Base-by-base conservation (phyloP, 2,329 filamentous ascomycete genomes). In the Trichoderma oligosporum region DNA sequence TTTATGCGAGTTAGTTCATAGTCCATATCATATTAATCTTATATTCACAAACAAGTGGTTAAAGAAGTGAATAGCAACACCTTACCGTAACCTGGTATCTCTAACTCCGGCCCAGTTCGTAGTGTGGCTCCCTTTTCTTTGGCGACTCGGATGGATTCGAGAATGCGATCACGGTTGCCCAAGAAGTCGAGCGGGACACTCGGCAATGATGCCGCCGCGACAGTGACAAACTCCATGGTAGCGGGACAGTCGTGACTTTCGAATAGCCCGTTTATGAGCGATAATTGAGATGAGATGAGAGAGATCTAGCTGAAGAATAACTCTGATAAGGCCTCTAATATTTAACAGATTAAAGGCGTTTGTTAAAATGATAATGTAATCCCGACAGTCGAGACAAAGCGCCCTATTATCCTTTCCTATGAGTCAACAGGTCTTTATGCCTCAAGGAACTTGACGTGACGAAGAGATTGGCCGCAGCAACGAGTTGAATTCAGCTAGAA, bases 101-200 rank as follows among this genome's bases (percentile, higher is more conserved):
- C 78, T 16, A 80, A 71, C 82, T 76, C 82, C 2, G 79, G 82
- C 3, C 82, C 82, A 2, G 81, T 78, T 51, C 85, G 77, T n/a
- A 88, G 70, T 8, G 76, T 80, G n/a, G 85, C 85, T 24, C 83
- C 82, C 3, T 76, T 75, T 45, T 73, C 74, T 69, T 88, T 88
- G 16, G 86, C 84, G 24, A 72, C 63, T 33, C 71, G 74, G 63
- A 88, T 84, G 56, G 81, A 84, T 67, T 86, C 76, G 16, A 85
- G 77, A 61, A 89, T 88, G 16, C 86, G 76, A 47, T 79, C 76
- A 2, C 76, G 70, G 65, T 89, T 89, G 35, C 84, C 85, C 61
- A 31, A 31, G 27, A 31, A 31, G 27, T 31, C 27, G 11, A 31
- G 27, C 11, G 38, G 38, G 8, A 41, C 38, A 41, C 38, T 41